phyloP scores from a whole-genome alignment of 345 rosid species.

The Sisymbrium altissimum region DNA sequence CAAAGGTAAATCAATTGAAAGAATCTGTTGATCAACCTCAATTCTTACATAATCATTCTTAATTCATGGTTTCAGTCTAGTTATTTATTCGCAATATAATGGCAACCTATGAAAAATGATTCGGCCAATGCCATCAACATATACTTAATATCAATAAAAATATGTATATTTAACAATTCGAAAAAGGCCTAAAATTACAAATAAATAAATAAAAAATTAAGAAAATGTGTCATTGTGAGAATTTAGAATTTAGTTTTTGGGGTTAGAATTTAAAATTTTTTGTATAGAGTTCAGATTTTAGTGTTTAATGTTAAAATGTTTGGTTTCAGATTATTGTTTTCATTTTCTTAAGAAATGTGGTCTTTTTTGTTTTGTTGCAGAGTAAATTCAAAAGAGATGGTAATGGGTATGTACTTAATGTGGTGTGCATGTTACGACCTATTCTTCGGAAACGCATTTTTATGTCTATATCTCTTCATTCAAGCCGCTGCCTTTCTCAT shows the following conservation, averaged over 20 bases:
- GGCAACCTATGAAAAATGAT: neutral
- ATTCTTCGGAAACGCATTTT: constrained; percentile 1
- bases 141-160: neutral
- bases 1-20: constrained; percentile 43
- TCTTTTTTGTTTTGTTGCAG: constrained; percentile 3
- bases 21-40: neutral
- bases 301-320: neutral
- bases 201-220: neutral
- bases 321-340: neutral
- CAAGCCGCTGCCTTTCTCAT: constrained; percentile 25
- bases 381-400: constrained; percentile 18
- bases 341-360: neutral
- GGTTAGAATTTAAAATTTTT: neutral
- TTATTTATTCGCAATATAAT: neutral
- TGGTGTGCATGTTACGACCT: constrained; percentile 19
- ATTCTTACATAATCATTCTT: neutral
- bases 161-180: neutral
- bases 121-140: neutral
- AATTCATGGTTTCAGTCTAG: neutral
- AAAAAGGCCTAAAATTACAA: neutral
- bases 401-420: constrained; percentile 20
- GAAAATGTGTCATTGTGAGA: neutral
- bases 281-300: neutral
- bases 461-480: constrained; percentile 15
- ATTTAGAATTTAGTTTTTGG: neutral